Evolutionary conservation across 352 stramenopile species (phyloP), one percentile per base, ranked within the genome.

Genomic region (Globisporangium takayamanum): DNA sequence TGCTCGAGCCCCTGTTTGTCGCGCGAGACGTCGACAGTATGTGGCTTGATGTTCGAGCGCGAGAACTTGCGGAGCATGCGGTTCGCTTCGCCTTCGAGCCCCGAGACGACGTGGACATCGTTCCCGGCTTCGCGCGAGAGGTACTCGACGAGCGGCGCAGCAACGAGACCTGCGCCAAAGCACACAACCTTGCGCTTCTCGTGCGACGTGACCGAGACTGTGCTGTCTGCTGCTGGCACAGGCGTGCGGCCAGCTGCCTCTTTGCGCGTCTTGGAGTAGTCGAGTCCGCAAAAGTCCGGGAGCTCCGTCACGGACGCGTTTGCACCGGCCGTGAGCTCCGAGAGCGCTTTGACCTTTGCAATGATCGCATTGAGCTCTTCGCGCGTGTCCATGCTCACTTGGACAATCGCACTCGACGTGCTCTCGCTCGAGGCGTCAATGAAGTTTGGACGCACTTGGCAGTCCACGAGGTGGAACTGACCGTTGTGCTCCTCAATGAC

Each of bases 401-500:
- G 81, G n/a, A 93, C 76, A 20, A 95, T 87, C 2, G 77, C 81
- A 49, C 76, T 92, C 1, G 83, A 92, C 25, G 75, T 76, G 54
- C 64, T 87, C 1, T 61, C 59, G 18, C 67, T 80, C 3, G 64
- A 57, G 2, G 62, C 58, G 39, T 73, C 69, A 26, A 74, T 47
- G 58, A 87, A 82, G 69, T 96, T 94, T 18, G 81, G 80, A 39
- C 79, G 83, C 14, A 98, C 90, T 66, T 92, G 73, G 59, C 92
- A 97, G 53, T 98, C 82, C 30, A 94, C 74, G 53, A 98, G 84
- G 68, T 94, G 73, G 63, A 98, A 98, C 1, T 80, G 76, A 55
- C 89, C 93, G 39, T 83, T 72, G 60, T 94, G 76, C 18, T 83
- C 68, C 62, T 98, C 94, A 57, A 98, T 91, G 15, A 97, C 76